Percentiles rank a stretch among this genome's conserved stretches.
These are phyloP conservation scores for Pythium phragmiticola DNA, from an alignment of 352 stramenopile genomes.

Conservation along the genomic window DNA sequence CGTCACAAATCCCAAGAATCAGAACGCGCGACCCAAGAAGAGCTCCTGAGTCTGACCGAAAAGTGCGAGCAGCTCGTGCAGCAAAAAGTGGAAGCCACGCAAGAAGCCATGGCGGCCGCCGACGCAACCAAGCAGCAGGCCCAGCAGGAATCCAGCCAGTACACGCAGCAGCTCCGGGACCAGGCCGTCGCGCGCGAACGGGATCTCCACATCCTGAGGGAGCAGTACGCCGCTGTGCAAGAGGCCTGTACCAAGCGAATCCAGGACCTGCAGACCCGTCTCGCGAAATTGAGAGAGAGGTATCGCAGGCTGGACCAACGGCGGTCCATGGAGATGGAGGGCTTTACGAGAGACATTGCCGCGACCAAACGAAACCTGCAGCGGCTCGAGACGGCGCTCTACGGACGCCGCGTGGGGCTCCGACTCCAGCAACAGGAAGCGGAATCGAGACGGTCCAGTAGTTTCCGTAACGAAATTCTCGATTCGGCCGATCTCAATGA, in stretches of 20 bases:
- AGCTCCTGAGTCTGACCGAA: conserved; percentile 42
- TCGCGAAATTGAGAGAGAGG: conserved; percentile 57
- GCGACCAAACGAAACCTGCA: conserved; percentile 64
- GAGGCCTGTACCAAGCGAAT: conserved; percentile 67
- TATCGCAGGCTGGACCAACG: conserved; percentile 68
- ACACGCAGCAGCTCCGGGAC: conserved; percentile 50
- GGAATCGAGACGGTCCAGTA: neutral
- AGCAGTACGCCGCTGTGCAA: conserved; percentile 77
- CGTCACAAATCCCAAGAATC: conserved; percentile 65
- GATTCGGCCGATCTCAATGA: conserved; percentile 60
- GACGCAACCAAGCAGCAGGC: conserved; percentile 44
- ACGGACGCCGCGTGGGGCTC: conserved; percentile 35
- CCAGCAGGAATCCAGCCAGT: conserved; percentile 56
- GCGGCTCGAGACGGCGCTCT: conserved; percentile 70
- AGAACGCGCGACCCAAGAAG: conserved; percentile 59
- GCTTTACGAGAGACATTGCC: conserved; percentile 67
- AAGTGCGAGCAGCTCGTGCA: conserved; percentile 37
- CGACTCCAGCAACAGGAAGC: neutral
- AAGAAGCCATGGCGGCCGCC: conserved; percentile 48
- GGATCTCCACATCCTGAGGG: conserved; percentile 68
- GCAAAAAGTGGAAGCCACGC: conserved; percentile 41
- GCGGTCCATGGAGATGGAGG: conserved; percentile 83
- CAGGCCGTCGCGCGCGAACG: conserved; percentile 60
- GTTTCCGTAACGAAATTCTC: conserved; percentile 23
- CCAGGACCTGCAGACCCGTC: conserved; percentile 61